These are phyloP conservation scores for Xylariales sp. DNA, from an alignment of 2,329 filamentous ascomycete genomes.

Conservation along the genomic window DNA sequence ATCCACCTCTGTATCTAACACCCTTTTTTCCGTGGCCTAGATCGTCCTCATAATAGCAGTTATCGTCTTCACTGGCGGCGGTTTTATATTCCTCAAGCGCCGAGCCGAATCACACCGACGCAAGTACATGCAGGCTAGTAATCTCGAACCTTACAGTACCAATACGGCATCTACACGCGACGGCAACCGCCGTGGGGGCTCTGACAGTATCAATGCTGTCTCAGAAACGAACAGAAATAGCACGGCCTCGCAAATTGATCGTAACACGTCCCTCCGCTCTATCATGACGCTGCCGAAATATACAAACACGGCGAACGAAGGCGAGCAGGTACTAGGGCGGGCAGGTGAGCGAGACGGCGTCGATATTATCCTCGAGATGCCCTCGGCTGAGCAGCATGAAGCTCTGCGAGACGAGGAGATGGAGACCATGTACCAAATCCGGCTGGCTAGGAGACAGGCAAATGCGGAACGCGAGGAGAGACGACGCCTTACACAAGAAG, in stretches of 20 bases:
- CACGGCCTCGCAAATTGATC: conserved; percentile 67
- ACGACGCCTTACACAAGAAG: conserved; percentile 76
- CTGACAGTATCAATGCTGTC: conserved; percentile 38
- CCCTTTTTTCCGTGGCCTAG: conserved; percentile 25
- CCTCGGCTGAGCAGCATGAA: conserved; percentile 83
- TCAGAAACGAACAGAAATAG: conserved; percentile 46
- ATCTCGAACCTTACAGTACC: conserved; percentile 33
- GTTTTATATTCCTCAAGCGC: conserved; percentile 35
- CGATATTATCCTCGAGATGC: conserved; percentile 88
- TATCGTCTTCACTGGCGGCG: conserved; percentile 36
- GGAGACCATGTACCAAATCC: conserved; percentile 91
- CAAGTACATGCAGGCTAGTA: conserved; percentile 20
- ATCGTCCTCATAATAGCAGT: conserved; percentile 41
- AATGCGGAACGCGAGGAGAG: conserved; percentile 81
- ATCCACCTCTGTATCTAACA: conserved; percentile 19
- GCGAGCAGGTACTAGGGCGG: conserved; percentile 84
- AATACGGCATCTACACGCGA: conserved; percentile 33
- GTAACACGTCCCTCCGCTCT: conserved; percentile 89
- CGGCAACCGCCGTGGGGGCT: conserved; percentile 27
- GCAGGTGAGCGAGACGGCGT: conserved; percentile 94
- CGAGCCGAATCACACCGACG: conserved; percentile 24
- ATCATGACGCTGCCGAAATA: conserved; percentile 94
- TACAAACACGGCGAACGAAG: conserved; percentile 75
- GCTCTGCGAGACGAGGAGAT: conserved; percentile 86
- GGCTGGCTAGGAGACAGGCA: conserved; percentile 79